Base-by-base conservation (phyloP, 305 asterid genomes). In the Salvia sclarea region DNA sequence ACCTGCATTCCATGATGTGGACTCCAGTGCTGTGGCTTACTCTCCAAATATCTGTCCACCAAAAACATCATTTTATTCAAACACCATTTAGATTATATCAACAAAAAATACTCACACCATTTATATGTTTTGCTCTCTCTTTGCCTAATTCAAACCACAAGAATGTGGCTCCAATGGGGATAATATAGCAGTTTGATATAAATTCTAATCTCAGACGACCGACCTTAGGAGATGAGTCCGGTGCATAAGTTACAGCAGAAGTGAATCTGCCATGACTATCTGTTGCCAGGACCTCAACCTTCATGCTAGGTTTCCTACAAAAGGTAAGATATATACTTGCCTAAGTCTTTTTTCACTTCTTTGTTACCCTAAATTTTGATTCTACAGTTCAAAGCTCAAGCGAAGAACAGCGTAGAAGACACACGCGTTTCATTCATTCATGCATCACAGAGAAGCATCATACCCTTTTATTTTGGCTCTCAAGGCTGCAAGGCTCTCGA, bases 1-100 rank as follows among this genome's bases (percentile, higher is more conserved):
- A 88, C 60, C 62, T 66, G 90, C 73, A 88, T 58, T 9, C 85
- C 81, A 71, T 86, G 89, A 16, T 64, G 78, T 1, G 88, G 89
- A 53, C 70, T 83, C 96, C 96, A 86, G 2, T 79, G 79, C 22
- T 83, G 86, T 37, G 92, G 77, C 71, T 79, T 88, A 62, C 85
- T 80, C 75, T 82, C 87, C 72, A 88, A 74, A 81, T 84, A 81
- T 64, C 95, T 88, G 80, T 31, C 10, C 2, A 55, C 41, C 6
- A 47, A 24, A 57, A 52, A 6, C 1, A 9, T 14, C 56, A 37
- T 3, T 18, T 17, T 2, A 38, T 18, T 20, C n/a, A 60, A 21
- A 20, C 11, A 53, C 13, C 57, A 22, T 50, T 52, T 12, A n/a
- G n/a, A n/a, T n/a, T n/a, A 52, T 22, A 10, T 12, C 33, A 52